Base-by-base conservation (phyloP, 2,329 filamentous ascomycete species). In the Orbilia ellipsospora region DNA sequence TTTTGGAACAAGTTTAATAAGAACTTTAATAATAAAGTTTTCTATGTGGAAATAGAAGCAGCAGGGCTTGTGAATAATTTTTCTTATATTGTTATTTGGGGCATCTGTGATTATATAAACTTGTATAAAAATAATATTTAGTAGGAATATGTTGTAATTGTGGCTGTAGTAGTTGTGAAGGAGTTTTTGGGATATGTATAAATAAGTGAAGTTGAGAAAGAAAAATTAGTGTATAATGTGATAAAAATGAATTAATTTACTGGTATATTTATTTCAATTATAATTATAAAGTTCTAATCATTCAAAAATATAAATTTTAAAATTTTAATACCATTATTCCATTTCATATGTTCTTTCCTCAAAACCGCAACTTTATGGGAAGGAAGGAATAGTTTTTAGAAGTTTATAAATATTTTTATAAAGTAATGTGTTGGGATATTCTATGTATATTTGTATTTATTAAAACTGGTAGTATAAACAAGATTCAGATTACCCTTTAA, bases 91-190 rank as follows among this genome's bases (percentile, higher is more conserved):
- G 55, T 60, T 5, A 67, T 67, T n/a, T 31, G 55, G 15, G 63
- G 63, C 1, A 52, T 67, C 15, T 59, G 10, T 1, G 44, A 67
- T 5, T 67, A 67, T 15, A 16, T 42, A 0, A 83, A 84, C 66
- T 81, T 79, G 0, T 82, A 84, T 61, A 83, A 83, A 76, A 81
- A 80, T 23, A 81, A 84, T 7, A 1, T 4, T 13, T 70, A 57
- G 65, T 16, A 70, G 6, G 20, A 23, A 4, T 63, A 70, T 16
- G 82, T 83, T 0, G 81, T 13, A 1, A 3, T 7, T 4, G 44
- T n/a, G 13, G 44, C 44, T 1, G 44, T 13, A n/a, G 13, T 7
- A 7, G 7, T 10, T 18, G 16, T 13, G 13, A 48, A n/a, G 16
- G 8, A 48, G 16, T 7, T 48, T 5, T 18, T 48, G 40, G 12